A percentile compares a stretch with the other conserved stretches of the same genome.
Evolutionary conservation across 2,329 filamentous ascomycete species (phyloP).

Genomic region (Beauveria brongniartii): DNA sequence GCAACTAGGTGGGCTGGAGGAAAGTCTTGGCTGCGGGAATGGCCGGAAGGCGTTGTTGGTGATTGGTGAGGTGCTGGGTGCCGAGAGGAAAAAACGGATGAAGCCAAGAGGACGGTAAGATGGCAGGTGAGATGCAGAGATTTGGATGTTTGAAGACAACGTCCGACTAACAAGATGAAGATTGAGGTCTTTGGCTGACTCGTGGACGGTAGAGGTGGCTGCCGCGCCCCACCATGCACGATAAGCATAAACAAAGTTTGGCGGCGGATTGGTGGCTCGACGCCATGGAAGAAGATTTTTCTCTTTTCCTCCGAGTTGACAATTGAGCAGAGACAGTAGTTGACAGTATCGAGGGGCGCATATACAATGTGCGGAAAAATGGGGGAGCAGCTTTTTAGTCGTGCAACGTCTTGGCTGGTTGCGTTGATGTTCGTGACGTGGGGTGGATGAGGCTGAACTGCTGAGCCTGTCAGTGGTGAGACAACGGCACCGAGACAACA

Average conservation of each 20-base stretch:
- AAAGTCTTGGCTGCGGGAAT: not conserved
- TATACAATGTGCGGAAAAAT: too few relatives aligned
- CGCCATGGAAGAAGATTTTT: not conserved
- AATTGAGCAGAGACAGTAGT: too few relatives aligned
- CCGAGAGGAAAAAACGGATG: not conserved
- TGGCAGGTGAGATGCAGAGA: not conserved
- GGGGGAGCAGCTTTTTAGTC: too few relatives aligned
- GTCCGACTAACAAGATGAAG: not conserved
- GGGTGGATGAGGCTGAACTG: too few relatives aligned
- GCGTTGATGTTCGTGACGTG: too few relatives aligned
- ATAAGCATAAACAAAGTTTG: conserved; percentile 3
- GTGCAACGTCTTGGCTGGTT: too few relatives aligned
- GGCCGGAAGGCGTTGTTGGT: not conserved
- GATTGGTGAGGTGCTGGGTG: not conserved
- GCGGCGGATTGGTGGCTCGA: not conserved
- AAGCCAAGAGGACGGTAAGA: not conserved
- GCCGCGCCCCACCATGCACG: too few relatives aligned
- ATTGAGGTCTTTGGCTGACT: not conserved
- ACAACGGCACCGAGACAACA: too few relatives aligned
- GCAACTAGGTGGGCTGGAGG: not conserved
- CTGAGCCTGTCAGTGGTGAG: too few relatives aligned
- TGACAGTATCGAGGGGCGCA: too few relatives aligned
- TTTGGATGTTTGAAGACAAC: not conserved
- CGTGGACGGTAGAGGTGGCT: too few relatives aligned
- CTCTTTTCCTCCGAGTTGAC: not conserved